Conservation (phyloP, 768 basidiomycete genomes). For the Tylopilus intermedius region DNA sequence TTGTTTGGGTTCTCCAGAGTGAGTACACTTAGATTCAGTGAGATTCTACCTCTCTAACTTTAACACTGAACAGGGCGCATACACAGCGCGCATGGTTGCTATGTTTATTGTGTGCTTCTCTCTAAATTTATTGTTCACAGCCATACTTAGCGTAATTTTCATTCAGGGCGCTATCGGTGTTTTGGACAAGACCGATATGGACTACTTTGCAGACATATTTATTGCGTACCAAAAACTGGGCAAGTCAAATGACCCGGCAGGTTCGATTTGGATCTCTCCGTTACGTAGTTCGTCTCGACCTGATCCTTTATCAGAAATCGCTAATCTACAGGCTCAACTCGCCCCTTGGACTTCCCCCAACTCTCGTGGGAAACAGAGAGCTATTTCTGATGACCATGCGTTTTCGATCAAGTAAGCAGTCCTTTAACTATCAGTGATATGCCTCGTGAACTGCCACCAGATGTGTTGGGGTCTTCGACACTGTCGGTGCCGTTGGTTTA, state of each 20-base stretch:
- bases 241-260: constrained; percentile 42
- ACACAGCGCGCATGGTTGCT: constrained; percentile 71
- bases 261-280: constrained; percentile 26
- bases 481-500: constrained; percentile 67
- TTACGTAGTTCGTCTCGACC: not conserved
- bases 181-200: constrained; percentile 69
- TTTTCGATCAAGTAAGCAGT: constrained; percentile 60
- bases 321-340: constrained; percentile 39
- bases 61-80: constrained; percentile 52
- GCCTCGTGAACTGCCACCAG: constrained; percentile 27
- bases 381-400: constrained; percentile 37
- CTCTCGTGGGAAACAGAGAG: constrained; percentile 52
- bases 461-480: constrained; percentile 73
- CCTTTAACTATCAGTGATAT: not conserved
- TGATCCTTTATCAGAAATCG: constrained; percentile 29
- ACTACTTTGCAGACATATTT: constrained; percentile 63
- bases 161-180: constrained; percentile 63
- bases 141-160: not conserved
- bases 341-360: constrained; percentile 49
- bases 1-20: constrained; percentile 76
- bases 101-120: constrained; percentile 39
- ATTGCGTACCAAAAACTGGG: constrained; percentile 57
- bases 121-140: not conserved
- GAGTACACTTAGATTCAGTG: constrained; percentile 12
- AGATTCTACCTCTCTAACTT: constrained; percentile 11